phyloP scores from a whole-genome alignment of 1,139 yeast species.

The Candida tunisiensis region DNA sequence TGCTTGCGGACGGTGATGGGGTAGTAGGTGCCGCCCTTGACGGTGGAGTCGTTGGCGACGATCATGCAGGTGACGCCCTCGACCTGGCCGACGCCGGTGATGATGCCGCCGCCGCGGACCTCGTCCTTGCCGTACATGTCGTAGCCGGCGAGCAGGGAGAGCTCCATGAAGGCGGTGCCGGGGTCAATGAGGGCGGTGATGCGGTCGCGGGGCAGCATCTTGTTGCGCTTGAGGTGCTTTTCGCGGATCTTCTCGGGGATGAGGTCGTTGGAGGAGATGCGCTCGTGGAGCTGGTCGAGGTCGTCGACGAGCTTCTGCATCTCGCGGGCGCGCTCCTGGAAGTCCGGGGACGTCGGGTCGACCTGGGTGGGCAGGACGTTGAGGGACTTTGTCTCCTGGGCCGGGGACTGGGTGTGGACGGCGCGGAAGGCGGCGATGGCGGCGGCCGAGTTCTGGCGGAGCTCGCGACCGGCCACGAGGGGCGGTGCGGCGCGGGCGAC shows the following conservation, averaged over 20 bases:
- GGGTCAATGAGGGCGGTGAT: conserved; percentile 17
- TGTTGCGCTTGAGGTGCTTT: conserved; percentile 19
- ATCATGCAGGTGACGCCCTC: conserved; percentile 17
- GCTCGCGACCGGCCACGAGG: no score
- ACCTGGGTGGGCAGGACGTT: conserved; percentile 11
- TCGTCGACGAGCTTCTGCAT: conserved; percentile 9
- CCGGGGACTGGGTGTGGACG: no score
- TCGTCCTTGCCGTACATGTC: conserved; percentile 17
- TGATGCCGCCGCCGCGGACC: conserved; percentile 19
- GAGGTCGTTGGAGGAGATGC: conserved; percentile 8
- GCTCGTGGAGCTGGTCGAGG: conserved; percentile 9
- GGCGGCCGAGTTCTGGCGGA: no score
- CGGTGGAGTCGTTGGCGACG: conserved; percentile 20
- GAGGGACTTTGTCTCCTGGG: conserved; percentile 1
- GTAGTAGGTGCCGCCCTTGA: conserved; percentile 21
- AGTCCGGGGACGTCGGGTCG: conserved; percentile 13
- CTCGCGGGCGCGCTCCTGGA: conserved; percentile 9
- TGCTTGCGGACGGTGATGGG: conserved; percentile 21
- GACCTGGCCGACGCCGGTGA: conserved; percentile 19
- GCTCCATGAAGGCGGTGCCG: conserved; percentile 17
- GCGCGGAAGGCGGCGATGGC: no score
- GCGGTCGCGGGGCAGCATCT: conserved; percentile 18
- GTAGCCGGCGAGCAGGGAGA: conserved; percentile 16
- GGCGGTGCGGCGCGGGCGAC: no score
- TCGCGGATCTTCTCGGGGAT: conserved; percentile 19